A percentile compares a stretch with the other conserved stretches of the same genome.
Evolutionary conservation across 345 rosid species (phyloP).

Genomic region (Aurinia saxatilis): DNA sequence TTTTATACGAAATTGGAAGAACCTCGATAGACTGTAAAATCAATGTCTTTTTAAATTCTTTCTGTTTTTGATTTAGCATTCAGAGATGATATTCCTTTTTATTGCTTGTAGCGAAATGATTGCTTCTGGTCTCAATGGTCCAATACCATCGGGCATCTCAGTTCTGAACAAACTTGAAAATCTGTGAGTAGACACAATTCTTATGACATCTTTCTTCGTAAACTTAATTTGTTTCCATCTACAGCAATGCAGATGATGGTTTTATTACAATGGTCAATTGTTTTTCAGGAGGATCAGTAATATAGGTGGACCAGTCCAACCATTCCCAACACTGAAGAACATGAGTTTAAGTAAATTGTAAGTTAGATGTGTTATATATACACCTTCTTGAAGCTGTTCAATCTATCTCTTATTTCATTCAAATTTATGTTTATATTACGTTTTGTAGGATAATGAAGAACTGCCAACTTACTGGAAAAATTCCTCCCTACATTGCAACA

Average conservation of each 20-base stretch:
- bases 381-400: slow-evolving; percentile 2
- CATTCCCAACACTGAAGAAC: slow-evolving; percentile 36
- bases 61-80: not conserved
- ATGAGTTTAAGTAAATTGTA: slow-evolving; percentile 32
- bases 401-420: not conserved
- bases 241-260: not conserved
- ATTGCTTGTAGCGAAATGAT: slow-evolving; percentile 43
- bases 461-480: slow-evolving; percentile 36
- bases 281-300: slow-evolving; percentile 53
- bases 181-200: slow-evolving; percentile 39
- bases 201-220: not conserved
- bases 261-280: not conserved
- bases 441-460: slow-evolving; percentile 37
- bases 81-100: not conserved
- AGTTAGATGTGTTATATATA: no score
- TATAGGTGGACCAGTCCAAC: slow-evolving; percentile 40
- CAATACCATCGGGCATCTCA: slow-evolving; percentile 43
- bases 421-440: not conserved
- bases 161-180: slow-evolving; percentile 23
- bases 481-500: slow-evolving; percentile 34
- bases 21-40: slow-evolving; percentile 46
- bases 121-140: slow-evolving; percentile 54
- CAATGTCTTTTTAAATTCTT: not conserved
- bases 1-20: slow-evolving; percentile 41
- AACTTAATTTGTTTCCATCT: not conserved